Evolutionary conservation across 2,329 filamentous ascomycete species (phyloP).

Genomic region (Colletotrichum viniferum): DNA sequence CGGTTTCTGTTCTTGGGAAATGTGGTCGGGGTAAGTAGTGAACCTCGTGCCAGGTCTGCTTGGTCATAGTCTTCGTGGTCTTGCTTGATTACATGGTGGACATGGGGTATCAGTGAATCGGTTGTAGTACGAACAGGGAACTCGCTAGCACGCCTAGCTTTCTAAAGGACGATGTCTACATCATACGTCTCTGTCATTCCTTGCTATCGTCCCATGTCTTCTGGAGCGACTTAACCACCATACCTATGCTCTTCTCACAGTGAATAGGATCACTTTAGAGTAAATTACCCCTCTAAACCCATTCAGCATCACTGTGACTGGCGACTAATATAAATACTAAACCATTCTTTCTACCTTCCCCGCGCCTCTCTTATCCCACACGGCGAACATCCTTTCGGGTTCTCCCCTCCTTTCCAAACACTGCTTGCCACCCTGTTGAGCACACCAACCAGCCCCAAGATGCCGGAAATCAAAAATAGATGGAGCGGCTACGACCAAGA

Average conservation of each 20-base stretch:
- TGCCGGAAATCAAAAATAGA: accelerated
- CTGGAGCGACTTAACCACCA: background rate
- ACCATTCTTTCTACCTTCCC: accelerated
- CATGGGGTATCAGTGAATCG: background rate
- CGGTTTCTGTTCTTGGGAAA: background rate
- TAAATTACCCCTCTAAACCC: background rate
- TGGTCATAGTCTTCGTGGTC: background rate
- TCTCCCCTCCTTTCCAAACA: background rate
- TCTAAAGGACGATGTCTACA: background rate
- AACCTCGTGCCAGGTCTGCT: background rate
- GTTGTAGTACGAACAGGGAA: accelerated
- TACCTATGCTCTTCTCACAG: no score
- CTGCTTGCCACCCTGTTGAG: accelerated
- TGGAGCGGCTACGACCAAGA: background rate
- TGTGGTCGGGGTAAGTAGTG: background rate
- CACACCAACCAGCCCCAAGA: background rate
- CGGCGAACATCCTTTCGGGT: no score
- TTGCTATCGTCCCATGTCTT: background rate
- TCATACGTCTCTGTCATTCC: background rate
- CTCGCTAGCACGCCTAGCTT: background rate
- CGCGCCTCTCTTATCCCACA: background rate
- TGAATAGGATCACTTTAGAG: no score
- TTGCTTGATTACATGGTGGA: background rate
- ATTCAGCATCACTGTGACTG: background rate
- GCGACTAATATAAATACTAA: background rate